Base-by-base conservation (phyloP, 1,284 basidiomycete genomes). In the Volvariella surrecta region DNA sequence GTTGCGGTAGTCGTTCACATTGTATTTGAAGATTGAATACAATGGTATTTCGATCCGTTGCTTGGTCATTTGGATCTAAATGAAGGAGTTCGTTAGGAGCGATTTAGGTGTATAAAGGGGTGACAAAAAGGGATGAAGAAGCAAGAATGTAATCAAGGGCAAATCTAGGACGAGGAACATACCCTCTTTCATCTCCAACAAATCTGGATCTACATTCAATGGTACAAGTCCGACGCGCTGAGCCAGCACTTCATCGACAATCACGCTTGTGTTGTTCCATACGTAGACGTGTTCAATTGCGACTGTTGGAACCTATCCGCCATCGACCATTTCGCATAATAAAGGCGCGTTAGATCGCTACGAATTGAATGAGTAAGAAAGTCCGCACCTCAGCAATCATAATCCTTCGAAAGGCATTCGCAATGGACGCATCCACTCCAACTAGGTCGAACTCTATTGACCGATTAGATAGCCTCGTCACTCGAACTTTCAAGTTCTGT, bases 281-380 rank as follows among this genome's bases (percentile, higher is more conserved):
- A 96, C 74, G 62, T 93, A 99, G 6, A 92, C 90, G 50, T 87
- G 73, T 59, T 99, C 95, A 47, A 98, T 87, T n/a, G 88, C 89
- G 10, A 99, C 71, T 0, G 91, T 89, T 0, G 93, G 93, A 0
- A 96, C 87, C 89, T 92, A 54, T n/a, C n/a, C n/a, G n/a, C n/a
- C n/a, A n/a, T n/a, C n/a, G n/a, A n/a, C n/a, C n/a, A n/a, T n/a
- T n/a, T n/a, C n/a, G n/a, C n/a, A n/a, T n/a, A n/a, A n/a, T n/a
- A 3, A 39, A 42, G n/a, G 30, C 3, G n/a, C n/a, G n/a, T n/a
- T n/a, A n/a, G n/a, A n/a, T n/a, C 21, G 24, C 13, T 4, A 48
- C 34, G 32, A 42, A 9, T n/a, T 17, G 31, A 39, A 43, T 20
- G 42, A 19, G 15, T 34, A 17, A 30, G 35, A 57, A 74, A n/a